Conservation (phyloP, 78 protist species). For the Mastigamoeba balamuthi region DNA sequence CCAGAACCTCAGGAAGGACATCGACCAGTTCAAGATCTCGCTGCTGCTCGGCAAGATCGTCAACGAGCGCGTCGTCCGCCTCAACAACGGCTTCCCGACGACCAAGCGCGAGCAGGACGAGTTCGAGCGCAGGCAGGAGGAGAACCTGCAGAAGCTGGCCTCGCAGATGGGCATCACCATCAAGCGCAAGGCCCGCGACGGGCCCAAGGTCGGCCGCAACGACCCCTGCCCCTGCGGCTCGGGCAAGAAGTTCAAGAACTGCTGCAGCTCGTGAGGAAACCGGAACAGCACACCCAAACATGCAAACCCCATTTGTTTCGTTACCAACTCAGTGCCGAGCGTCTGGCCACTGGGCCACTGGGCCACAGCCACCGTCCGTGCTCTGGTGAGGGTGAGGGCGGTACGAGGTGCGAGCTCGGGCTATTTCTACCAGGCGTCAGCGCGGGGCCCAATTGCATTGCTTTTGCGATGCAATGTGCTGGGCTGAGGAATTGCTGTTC, state of each 20-base stretch:
- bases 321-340: too few relatives aligned
- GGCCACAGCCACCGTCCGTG: too few relatives aligned
- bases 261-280: too few relatives aligned
- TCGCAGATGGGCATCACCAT: not conserved
- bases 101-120: not conserved
- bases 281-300: too few relatives aligned
- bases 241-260: not conserved
- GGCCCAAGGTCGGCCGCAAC: not conserved
- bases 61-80: not conserved
- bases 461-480: too few relatives aligned
- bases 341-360: too few relatives aligned
- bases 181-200: not conserved
- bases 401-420: too few relatives aligned
- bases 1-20: not conserved
- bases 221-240: slow-evolving; percentile 10
- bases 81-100: not conserved
- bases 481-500: too few relatives aligned
- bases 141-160: not conserved
- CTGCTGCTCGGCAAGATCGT: not conserved
- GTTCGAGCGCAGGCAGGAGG: not conserved
- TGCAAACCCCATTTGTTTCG: too few relatives aligned
- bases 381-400: too few relatives aligned
- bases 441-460: too few relatives aligned
- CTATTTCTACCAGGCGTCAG: too few relatives aligned
- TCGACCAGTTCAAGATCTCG: not conserved